Percentiles rank a stretch among this genome's conserved stretches.
These are phyloP conservation scores for Colletotrichum ledebouriae DNA, from an alignment of 2,329 filamentous ascomycete species.

Conservation along the genomic window DNA sequence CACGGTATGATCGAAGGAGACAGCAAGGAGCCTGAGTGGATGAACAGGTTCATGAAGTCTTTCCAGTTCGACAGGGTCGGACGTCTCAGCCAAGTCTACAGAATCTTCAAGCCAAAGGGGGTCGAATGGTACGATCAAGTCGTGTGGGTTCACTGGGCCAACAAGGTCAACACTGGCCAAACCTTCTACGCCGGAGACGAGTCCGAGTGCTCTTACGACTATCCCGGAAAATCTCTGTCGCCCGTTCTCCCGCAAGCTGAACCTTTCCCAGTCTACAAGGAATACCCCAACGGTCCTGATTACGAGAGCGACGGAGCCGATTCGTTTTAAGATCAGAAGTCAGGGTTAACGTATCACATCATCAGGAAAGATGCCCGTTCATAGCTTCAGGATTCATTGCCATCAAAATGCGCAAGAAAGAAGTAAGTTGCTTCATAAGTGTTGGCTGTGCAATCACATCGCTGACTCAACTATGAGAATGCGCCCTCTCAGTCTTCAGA, in stretches of 20 bases:
- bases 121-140: conserved; percentile 37
- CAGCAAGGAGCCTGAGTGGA: conserved; percentile 17
- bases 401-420: too few species aligned
- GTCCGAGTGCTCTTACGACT: conserved; percentile 40
- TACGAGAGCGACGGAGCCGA: conserved; percentile 6
- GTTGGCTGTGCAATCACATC: too few species aligned
- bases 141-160: conserved; percentile 38
- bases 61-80: conserved; percentile 38
- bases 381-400: too few species aligned
- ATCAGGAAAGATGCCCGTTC: too few species aligned
- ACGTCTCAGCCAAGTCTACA: conserved; percentile 28
- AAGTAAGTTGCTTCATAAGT: too few species aligned
- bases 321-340: background rate
- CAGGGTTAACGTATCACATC: too few species aligned
- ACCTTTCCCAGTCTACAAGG: background rate
- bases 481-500: too few species aligned
- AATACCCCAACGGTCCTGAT: background rate
- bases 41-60: conserved; percentile 25
- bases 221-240: conserved; percentile 26
- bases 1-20: conserved; percentile 29
- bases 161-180: conserved; percentile 4
- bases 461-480: too few species aligned
- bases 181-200: conserved; percentile 20
- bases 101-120: conserved; percentile 13
- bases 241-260: background rate